phyloP scores from a whole-genome alignment of 495 filamentous ascomycete genomes.

The Penicillium arizonense region DNA sequence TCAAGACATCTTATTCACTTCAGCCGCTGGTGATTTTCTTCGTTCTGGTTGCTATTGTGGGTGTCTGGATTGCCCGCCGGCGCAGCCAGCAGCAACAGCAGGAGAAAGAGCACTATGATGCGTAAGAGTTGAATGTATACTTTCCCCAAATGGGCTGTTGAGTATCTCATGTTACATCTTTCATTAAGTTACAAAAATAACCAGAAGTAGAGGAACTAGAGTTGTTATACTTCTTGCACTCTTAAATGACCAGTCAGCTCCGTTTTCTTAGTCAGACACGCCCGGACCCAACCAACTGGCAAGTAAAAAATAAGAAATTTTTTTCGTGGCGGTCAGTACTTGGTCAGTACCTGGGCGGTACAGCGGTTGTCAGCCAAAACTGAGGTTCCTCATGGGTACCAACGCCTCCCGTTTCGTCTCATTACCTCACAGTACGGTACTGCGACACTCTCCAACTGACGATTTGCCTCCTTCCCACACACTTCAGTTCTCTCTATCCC shows the following conservation, averaged over 20 bases:
- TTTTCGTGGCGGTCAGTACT: constrained; percentile 8
- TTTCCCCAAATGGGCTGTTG: not conserved
- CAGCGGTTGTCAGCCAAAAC: not conserved
- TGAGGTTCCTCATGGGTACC: not conserved
- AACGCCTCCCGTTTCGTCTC: not conserved
- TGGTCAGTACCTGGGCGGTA: not conserved
- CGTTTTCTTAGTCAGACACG: constrained; percentile 9
- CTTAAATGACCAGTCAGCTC: constrained; percentile 2
- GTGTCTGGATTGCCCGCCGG: constrained; percentile 33
- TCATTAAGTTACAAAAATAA: not conserved
- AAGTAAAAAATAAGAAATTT: constrained; percentile 10
- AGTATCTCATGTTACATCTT: not conserved
- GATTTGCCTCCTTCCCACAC: constrained; percentile 35
- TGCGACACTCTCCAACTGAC: constrained; percentile 6
- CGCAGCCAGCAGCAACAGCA: constrained; percentile 18
- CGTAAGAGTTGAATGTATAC: constrained; percentile 5
- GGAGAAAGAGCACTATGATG: constrained; percentile 16
- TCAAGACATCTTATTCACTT: constrained; percentile 24
- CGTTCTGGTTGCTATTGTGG: constrained; percentile 37
- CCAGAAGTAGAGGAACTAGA: not conserved
- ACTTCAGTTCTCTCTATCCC: constrained; percentile 30
- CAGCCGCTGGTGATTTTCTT: constrained; percentile 43
- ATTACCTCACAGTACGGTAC: not conserved
- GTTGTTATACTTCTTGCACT: not conserved
- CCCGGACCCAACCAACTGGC: constrained; percentile 9